Conservation (phyloP, 495 filamentous ascomycete genomes). For the Aspergillus nanangensis region DNA sequence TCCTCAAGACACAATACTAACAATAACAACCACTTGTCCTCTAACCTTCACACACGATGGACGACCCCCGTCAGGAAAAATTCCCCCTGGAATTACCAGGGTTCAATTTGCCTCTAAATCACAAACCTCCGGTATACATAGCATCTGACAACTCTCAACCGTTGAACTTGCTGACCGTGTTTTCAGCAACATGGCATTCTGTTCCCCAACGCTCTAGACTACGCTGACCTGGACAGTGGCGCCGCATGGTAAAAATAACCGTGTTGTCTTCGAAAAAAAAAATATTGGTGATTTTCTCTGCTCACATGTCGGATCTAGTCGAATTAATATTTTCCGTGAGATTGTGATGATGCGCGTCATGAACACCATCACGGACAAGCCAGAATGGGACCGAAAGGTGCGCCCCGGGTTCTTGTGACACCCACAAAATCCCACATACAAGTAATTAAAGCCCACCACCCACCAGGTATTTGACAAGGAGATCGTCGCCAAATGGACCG, state of each 20-base stretch:
- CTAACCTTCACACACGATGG: too few species aligned
- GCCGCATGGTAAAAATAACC: too few species aligned
- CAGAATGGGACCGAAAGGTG: slow-evolving; percentile 34
- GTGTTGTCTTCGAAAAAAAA: not conserved
- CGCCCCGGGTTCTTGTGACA: too few species aligned
- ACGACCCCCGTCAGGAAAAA: not conserved
- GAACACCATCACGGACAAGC: slow-evolving; percentile 40
- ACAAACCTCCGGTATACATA: not conserved
- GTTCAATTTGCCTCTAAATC: not conserved
- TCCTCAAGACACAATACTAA: too few species aligned
- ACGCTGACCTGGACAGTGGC: too few species aligned
- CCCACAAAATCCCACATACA: not conserved
- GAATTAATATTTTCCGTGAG: slow-evolving; percentile 14
- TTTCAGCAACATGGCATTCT: too few species aligned
- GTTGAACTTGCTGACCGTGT: too few species aligned
- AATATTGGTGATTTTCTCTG: not conserved
- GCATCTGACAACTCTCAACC: not conserved
- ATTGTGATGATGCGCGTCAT: slow-evolving; percentile 34
- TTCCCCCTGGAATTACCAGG: not conserved
- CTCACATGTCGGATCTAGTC: not conserved
- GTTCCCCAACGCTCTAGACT: too few species aligned
- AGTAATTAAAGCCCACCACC: too few species aligned
- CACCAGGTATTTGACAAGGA: slow-evolving; percentile 38
- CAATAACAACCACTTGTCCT: too few species aligned
- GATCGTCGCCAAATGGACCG: slow-evolving; percentile 33